Conservation (phyloP, 805 yeast species). For the Candida maesae region DNA sequence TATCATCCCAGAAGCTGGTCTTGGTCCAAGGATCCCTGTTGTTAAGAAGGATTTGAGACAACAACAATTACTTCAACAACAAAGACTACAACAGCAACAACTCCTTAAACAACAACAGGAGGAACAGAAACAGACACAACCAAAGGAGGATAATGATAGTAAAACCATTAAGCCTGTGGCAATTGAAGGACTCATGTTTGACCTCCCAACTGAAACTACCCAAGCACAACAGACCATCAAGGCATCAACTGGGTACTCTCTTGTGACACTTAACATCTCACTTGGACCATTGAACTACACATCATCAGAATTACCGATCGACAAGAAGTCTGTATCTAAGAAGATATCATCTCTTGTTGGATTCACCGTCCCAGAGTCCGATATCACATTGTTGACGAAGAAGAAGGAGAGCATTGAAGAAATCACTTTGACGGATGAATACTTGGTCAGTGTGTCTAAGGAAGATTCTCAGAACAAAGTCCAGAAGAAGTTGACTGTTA, state of each 20-base stretch:
- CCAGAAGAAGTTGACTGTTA: slow-evolving; percentile 17
- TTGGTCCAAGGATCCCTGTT: slow-evolving; percentile 27
- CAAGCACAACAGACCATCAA: slow-evolving; percentile 4
- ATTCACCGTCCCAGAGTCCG: slow-evolving; percentile 19
- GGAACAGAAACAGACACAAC: slow-evolving; percentile 1
- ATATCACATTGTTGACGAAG: slow-evolving; percentile 13
- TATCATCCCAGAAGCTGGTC: slow-evolving; percentile 33
- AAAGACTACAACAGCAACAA: slow-evolving; percentile 1
- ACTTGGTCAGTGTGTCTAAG: too few species aligned
- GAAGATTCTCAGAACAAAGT: slow-evolving; percentile 16
- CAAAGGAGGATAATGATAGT: slow-evolving; percentile 5
- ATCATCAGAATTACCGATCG: slow-evolving; percentile 4
- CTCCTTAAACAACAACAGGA: slow-evolving; percentile 6
- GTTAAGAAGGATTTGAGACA: slow-evolving; percentile 20
- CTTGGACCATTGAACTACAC: slow-evolving; percentile 14
- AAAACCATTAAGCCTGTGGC: slow-evolving; percentile 12
- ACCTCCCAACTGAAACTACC: slow-evolving; percentile 12
- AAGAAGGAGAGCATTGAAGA: too few species aligned
- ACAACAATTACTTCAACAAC: slow-evolving; percentile 10
- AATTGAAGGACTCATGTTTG: slow-evolving; percentile 23
- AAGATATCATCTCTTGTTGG: slow-evolving; percentile 13
- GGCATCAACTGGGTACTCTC: slow-evolving; percentile 18
- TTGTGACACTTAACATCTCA: slow-evolving; percentile 22
- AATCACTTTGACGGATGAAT: too few species aligned
- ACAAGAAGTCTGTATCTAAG: slow-evolving; percentile 12